Evolutionary conservation across 192 early-diverging fungal genomes (phyloP).

Genomic region (Coemansia sp.): DNA sequence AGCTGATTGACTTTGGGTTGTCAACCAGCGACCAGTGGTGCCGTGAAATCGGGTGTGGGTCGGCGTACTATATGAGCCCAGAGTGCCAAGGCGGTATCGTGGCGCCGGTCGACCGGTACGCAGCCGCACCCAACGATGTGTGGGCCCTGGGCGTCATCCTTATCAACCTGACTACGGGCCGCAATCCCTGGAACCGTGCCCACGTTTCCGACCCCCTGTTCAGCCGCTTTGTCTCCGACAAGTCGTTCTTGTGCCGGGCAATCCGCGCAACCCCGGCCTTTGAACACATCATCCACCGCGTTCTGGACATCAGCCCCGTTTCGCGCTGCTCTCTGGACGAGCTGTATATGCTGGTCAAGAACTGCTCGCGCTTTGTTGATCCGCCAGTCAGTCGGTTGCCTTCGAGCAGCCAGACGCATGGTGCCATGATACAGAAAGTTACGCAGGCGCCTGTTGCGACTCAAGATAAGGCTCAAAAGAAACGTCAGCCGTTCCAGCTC

Average conservation of each 20-base stretch:
- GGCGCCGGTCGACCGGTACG: constrained; percentile 58
- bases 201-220: constrained; percentile 75
- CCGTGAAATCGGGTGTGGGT: constrained; percentile 83
- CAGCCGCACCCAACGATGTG: constrained; percentile 78
- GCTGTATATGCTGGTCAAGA: constrained; percentile 43
- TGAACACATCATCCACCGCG: constrained; percentile 67
- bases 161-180: constrained; percentile 82
- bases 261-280: constrained; percentile 69
- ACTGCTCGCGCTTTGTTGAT: constrained; percentile 43
- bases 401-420: not conserved
- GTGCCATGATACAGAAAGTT: not conserved
- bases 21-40: constrained; percentile 74
- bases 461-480: not conserved
- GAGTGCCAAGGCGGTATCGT: constrained; percentile 67
- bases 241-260: constrained; percentile 62
- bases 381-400: constrained; percentile 5
- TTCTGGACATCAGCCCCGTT: constrained; percentile 69
- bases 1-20: constrained; percentile 91
- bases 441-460: not conserved
- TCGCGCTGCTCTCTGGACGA: constrained; percentile 58
- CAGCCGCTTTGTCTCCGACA: constrained; percentile 65
- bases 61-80: constrained; percentile 86
- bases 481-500: not conserved
- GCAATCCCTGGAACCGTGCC: constrained; percentile 78
- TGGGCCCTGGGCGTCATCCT: constrained; percentile 90